Evolutionary conservation across 2,329 filamentous ascomycete genomes (phyloP).

Genomic region (Phaeosphaeriaceae sp.): DNA sequence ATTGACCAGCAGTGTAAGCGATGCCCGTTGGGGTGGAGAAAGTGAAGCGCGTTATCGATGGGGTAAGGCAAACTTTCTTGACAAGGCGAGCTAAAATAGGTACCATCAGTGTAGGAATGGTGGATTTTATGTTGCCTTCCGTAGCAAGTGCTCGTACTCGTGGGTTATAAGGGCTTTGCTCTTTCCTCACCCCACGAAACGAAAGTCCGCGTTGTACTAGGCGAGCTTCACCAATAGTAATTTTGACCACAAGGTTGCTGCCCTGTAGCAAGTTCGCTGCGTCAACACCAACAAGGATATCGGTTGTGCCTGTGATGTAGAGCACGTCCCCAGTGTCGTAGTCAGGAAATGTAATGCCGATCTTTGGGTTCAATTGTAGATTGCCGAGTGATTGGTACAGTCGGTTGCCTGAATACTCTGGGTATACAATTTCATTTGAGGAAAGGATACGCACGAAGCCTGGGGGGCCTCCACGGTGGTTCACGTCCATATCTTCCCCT

Average conservation of each 20-base stretch:
- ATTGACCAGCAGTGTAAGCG: slow-evolving; percentile 73
- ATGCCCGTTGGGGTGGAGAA: slow-evolving; percentile 56
- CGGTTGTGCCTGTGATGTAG: slow-evolving; percentile 73
- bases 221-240: slow-evolving; percentile 66
- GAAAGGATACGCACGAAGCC: slow-evolving; percentile 75
- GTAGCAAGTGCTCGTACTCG: slow-evolving; percentile 67
- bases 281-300: slow-evolving; percentile 68
- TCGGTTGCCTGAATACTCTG: slow-evolving; percentile 84
- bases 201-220: slow-evolving; percentile 70
- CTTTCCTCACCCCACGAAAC: slow-evolving; percentile 67
- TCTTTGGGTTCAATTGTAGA: slow-evolving; percentile 67
- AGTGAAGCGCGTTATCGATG: slow-evolving; percentile 70
- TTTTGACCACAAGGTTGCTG: slow-evolving; percentile 74
- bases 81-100: slow-evolving; percentile 62
- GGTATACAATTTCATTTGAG: slow-evolving; percentile 71
- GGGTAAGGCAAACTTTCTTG: slow-evolving; percentile 66
- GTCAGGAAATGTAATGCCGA: slow-evolving; percentile 76
- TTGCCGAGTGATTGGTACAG: slow-evolving; percentile 87
- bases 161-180: slow-evolving; percentile 81
- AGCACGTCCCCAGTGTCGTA: slow-evolving; percentile 75
- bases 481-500: slow-evolving; percentile 76
- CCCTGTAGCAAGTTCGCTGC: slow-evolving; percentile 69
- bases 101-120: slow-evolving; percentile 1
- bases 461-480: slow-evolving; percentile 75
- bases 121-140: slow-evolving; percentile 58